phyloP scores from a whole-genome alignment of 2,329 filamentous ascomycete species.

The Aschersonia sp. region DNA sequence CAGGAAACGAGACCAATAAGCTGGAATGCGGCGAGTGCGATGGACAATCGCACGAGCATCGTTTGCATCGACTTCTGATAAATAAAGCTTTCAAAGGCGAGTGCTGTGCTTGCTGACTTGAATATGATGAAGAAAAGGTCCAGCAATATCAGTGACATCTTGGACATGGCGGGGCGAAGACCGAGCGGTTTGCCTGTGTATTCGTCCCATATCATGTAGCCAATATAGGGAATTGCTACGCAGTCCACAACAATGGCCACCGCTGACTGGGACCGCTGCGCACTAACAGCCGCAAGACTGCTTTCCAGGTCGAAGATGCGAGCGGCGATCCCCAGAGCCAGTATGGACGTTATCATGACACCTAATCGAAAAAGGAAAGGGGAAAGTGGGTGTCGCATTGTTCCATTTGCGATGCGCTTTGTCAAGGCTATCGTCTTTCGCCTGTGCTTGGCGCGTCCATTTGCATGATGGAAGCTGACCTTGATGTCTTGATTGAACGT shows the following conservation, averaged over 20 bases:
- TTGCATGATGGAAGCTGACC: conserved; percentile 13
- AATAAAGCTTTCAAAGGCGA: conserved; percentile 78
- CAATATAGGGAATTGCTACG: conserved; percentile 76
- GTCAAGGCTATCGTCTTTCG: conserved; percentile 19
- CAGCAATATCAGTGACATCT: conserved; percentile 77
- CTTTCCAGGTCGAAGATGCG: conserved; percentile 54
- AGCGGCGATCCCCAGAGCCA: conserved; percentile 65
- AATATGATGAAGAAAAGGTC: conserved; percentile 97
- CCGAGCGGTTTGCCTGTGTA: conserved; percentile 90
- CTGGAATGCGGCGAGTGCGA: conserved; percentile 64
- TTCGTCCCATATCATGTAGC: conserved; percentile 93
- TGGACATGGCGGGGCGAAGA: conserved; percentile 67
- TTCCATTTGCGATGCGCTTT: conserved; percentile 49
- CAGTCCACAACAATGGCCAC: conserved; percentile 85
- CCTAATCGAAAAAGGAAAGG: conserved; percentile 71
- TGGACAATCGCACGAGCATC: conserved; percentile 38
- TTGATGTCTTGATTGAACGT: conserved; percentile 26
- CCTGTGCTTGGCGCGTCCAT: conserved; percentile 12
- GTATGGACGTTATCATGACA: conserved; percentile 69
- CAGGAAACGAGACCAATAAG: conserved; percentile 76
- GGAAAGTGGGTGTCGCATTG: conserved; percentile 72
- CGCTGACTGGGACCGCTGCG: conserved; percentile 61
- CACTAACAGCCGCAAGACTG: conserved; percentile 21
- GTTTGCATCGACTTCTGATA: conserved; percentile 26
- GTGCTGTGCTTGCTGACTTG: conserved; percentile 79